Conservation (phyloP, 148 eudicot genomes). For the Oxyria digyna region DNA sequence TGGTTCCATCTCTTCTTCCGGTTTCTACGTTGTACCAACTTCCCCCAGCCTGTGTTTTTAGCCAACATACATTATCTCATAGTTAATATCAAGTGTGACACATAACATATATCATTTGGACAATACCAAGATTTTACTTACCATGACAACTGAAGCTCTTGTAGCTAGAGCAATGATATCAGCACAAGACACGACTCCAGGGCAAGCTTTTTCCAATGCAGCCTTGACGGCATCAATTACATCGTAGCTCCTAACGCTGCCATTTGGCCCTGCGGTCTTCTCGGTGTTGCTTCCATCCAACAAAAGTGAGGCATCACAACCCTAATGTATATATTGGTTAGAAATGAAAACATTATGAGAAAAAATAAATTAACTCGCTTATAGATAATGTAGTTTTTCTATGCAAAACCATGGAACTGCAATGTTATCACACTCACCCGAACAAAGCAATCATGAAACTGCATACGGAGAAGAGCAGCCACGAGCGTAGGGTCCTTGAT, state of each 20-base stretch:
- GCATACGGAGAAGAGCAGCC: slow-evolving; percentile 32
- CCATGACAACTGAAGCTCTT: slow-evolving; percentile 1
- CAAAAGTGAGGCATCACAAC: slow-evolving; percentile 49
- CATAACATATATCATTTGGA: neutral
- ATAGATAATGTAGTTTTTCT: no score
- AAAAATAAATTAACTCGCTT: no score
- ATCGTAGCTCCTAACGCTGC: neutral
- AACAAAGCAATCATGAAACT: slow-evolving; percentile 51
- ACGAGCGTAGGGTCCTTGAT: slow-evolving; percentile 14
- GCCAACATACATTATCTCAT: neutral
- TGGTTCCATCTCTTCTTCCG: slow-evolving; percentile 42
- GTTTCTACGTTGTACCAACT: slow-evolving; percentile 27
- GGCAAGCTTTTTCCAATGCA: neutral
- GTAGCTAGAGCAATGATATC: neutral
- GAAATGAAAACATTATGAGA: no score
- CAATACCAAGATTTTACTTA: neutral
- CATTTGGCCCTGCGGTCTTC: neutral
- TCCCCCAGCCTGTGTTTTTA: slow-evolving; percentile 30
- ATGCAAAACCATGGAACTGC: no score
- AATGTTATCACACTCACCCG: slow-evolving; percentile 12
- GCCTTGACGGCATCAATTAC: slow-evolving; percentile 4
- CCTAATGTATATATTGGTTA: slow-evolving; percentile 19
- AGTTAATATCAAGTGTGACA: neutral
- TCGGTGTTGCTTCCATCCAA: slow-evolving; percentile 21
- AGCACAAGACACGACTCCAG: slow-evolving; percentile 7